Evolutionary conservation across 1,139 yeast species (phyloP), one percentile per base, ranked within the genome.

Genomic region (Blastobotrys arbuscula): DNA sequence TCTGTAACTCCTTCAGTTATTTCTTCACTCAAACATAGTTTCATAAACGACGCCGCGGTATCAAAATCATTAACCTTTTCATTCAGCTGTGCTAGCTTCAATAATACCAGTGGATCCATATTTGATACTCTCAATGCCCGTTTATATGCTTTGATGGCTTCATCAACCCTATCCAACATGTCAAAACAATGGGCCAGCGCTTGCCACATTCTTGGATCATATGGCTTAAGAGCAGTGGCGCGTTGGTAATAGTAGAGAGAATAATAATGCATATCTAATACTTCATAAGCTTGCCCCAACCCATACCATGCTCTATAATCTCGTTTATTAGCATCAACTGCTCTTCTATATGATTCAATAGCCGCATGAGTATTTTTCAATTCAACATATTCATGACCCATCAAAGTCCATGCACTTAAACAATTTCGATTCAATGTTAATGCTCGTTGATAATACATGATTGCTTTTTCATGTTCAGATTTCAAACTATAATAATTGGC

Each of bases 301-400:
- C 98, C 98, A 66, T 92, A 92, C 99, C 98, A 94, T 0, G 98
- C 98, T 47, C 97, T 74, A 65, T 86, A 94, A 65, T 94, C 98
- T 61, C 85, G 83, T 41, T 82, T 79, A 60, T 88, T 88, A 7
- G 90, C 84, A 63, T 89, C 92, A 9, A 90, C 95, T 0, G 98
- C 98, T 45, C 96, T 73, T 56, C 98, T 72, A 63, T 94, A 94
- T 49, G 95, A 83, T 68, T 92, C 97, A 48, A 94, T 92, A 1
- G 98, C 98, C 1, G 98, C 97, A 65, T 94, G 96, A 0, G 96
- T 84, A 67, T 94, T 94, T 61, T 92, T 90, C 58, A 92, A 74
- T 65, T 94, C 98, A 12, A 94, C 95, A 70, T 88, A 94, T 67
- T 94, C 99, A 67, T 94, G 99, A 12, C 99, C 98, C 97, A 94